These are phyloP conservation scores for Xerocomus amazonicus DNA, from an alignment of 1,284 basidiomycete species.

Conservation along the genomic window DNA sequence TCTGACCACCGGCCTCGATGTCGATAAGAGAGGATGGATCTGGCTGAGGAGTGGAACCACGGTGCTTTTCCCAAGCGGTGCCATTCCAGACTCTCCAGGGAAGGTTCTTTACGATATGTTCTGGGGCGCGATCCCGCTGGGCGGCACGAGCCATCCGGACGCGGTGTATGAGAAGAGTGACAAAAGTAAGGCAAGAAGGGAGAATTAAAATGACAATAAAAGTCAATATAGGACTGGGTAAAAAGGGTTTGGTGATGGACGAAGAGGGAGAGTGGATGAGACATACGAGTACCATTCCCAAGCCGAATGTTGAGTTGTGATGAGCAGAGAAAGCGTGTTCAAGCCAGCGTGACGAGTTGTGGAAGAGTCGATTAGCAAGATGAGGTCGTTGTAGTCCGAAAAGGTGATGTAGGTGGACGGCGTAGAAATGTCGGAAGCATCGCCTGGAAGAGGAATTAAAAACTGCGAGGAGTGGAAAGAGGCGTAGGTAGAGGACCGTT, in stretches of 20 bases:
- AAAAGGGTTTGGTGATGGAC: slow-evolving; percentile 6
- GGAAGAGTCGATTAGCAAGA: slow-evolving; percentile 57
- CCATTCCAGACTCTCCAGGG: slow-evolving; percentile 82
- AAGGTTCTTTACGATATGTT: slow-evolving; percentile 68
- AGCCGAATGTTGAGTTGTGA: slow-evolving; percentile 72
- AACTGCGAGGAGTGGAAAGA: neutral
- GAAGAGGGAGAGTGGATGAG: slow-evolving; percentile 7
- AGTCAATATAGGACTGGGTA: slow-evolving; percentile 69
- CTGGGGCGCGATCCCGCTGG: slow-evolving; percentile 76
- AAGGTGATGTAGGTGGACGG: slow-evolving; percentile 73
- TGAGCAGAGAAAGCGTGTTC: slow-evolving; percentile 67
- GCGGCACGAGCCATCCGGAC: slow-evolving; percentile 72
- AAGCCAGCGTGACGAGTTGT: slow-evolving; percentile 75
- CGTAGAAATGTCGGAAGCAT: slow-evolving; percentile 68
- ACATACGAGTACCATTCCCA: slow-evolving; percentile 87
- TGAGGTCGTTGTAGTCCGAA: slow-evolving; percentile 62
- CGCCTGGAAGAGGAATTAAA: slow-evolving; percentile 44
- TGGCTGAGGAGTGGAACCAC: slow-evolving; percentile 38
- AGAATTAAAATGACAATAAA: slow-evolving; percentile 78
- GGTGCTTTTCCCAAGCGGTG: slow-evolving; percentile 71
- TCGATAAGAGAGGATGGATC: slow-evolving; percentile 33
- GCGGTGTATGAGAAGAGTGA: slow-evolving; percentile 79
- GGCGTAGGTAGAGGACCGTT: slow-evolving; percentile 50
- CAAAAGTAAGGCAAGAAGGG: slow-evolving; percentile 75
- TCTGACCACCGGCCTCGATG: slow-evolving; percentile 36